These are phyloP conservation scores for Pseudocercospora vitis DNA, from an alignment of 2,329 filamentous ascomycete species.

Conservation along the genomic window DNA sequence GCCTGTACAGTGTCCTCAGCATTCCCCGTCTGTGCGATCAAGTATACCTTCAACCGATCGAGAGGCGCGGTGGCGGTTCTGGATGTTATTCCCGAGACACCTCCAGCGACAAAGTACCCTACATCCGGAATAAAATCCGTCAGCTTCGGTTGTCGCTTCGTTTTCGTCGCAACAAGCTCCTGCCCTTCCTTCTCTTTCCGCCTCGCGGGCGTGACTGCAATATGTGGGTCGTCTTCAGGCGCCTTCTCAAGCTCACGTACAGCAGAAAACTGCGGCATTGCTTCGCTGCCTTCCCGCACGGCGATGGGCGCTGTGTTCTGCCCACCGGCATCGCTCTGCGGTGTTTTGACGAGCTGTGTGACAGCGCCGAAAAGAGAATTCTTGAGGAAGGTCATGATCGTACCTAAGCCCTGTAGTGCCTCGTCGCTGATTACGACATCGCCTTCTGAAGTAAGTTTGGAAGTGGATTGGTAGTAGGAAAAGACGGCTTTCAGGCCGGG, in stretches of 20 bases:
- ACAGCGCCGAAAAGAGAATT: slow-evolving; percentile 74
- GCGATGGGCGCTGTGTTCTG: slow-evolving; percentile 21
- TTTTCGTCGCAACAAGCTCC: slow-evolving; percentile 26
- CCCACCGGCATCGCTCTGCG: slow-evolving; percentile 23
- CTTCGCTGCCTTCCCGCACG: slow-evolving; percentile 28
- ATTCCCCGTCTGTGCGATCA: slow-evolving; percentile 82
- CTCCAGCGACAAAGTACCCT: slow-evolving; percentile 98
- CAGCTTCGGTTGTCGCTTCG: slow-evolving; percentile 47
- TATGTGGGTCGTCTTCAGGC: slow-evolving; percentile 35
- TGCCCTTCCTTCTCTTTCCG: slow-evolving; percentile 31
- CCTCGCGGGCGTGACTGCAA: slow-evolving; percentile 38
- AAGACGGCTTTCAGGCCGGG: slow-evolving; percentile 78
- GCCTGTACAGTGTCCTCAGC: slow-evolving; percentile 62
- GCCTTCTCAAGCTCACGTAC: slow-evolving; percentile 14
- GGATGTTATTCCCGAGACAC: slow-evolving; percentile 89
- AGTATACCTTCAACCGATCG: slow-evolving; percentile 94
- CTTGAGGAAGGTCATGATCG: slow-evolving; percentile 65
- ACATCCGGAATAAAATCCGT: slow-evolving; percentile 70
- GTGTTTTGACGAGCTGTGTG: slow-evolving; percentile 49
- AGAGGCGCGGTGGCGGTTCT: slow-evolving; percentile 93
- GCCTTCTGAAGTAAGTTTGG: slow-evolving; percentile 88
- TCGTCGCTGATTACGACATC: slow-evolving; percentile 92
- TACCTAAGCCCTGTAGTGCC: slow-evolving; percentile 92
- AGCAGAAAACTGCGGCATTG: slow-evolving; percentile 22
- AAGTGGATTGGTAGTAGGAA: slow-evolving; percentile 86